These are phyloP conservation scores for Liriodendron chinense DNA, from an alignment of 164 flowering plant genomes.

Conservation along the genomic window DNA sequence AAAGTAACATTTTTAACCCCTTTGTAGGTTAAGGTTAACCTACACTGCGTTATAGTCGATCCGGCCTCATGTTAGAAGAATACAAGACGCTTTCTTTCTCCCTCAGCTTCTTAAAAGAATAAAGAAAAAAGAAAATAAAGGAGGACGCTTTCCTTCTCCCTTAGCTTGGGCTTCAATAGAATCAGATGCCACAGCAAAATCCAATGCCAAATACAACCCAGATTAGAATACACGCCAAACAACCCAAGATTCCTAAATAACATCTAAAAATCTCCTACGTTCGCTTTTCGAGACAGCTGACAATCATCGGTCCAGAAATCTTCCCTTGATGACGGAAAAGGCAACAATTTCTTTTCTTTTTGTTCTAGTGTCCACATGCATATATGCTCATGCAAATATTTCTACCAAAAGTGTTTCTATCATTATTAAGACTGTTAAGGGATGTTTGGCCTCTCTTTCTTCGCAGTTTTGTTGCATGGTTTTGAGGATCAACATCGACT, in stretches of 20 bases:
- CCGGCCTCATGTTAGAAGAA: too few relatives aligned
- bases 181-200: conserved; percentile 3
- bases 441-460: not conserved
- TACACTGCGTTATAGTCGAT: too few relatives aligned
- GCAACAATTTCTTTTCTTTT: conserved; percentile 15
- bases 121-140: not conserved
- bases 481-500: conserved; percentile 66
- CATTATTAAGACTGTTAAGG: not conserved
- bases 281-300: not conserved
- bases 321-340: conserved; percentile 34
- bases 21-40: too few relatives aligned
- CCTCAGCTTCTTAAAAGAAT: not conserved
- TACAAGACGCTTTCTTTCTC: not conserved
- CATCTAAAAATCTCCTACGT: not conserved
- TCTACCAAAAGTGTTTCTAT: not conserved
- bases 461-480: conserved; percentile 60
- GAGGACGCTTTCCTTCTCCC: conserved; percentile 6
- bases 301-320: conserved; percentile 7
- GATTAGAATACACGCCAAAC: not conserved
- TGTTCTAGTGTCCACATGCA: not conserved
- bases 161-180: not conserved
- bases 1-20: too few relatives aligned
- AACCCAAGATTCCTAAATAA: not conserved
- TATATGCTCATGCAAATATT: not conserved
- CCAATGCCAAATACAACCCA: not conserved